A percentile compares a stretch with the other conserved stretches of the same genome.
Conservation (phyloP, 345 rosid species). For the Eucalyptus dawsonii region DNA sequence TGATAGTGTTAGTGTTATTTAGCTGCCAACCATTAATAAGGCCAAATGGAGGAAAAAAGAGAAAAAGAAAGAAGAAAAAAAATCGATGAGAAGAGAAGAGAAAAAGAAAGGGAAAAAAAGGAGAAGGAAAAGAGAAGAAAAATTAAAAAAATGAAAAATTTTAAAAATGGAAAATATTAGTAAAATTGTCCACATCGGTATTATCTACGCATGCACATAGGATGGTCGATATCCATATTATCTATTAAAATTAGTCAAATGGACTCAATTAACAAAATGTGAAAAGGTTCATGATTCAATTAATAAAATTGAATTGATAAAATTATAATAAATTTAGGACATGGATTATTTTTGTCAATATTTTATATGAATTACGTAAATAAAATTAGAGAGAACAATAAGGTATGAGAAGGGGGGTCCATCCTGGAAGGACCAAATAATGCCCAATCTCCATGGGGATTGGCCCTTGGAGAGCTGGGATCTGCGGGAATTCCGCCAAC, state of each 20-base stretch:
- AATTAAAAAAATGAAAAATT: accelerated
- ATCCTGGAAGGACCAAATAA: not conserved
- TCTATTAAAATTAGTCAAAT: too few species aligned
- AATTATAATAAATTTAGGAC: too few species aligned
- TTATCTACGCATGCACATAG: accelerated
- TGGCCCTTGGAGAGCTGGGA: not conserved
- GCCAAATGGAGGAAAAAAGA: accelerated
- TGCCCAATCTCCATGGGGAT: not conserved
- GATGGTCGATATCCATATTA: too few species aligned
- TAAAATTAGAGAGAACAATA: not conserved
- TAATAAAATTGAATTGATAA: too few species aligned
- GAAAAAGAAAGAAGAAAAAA: too few species aligned
- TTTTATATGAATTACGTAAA: not conserved
- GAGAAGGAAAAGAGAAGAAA: too few species aligned
- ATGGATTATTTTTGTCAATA: not conserved
- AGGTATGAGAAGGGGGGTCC: not conserved
- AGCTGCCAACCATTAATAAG: accelerated
- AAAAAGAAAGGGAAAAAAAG: too few species aligned
- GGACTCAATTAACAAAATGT: accelerated
- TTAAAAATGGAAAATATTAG: too few species aligned
- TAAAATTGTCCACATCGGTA: accelerated
- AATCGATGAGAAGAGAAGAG: too few species aligned
- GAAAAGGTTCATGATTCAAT: accelerated
- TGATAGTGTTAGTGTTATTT: too few species aligned
- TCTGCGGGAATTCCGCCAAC: not conserved